Percentiles rank a stretch among this genome's conserved stretches.
These are phyloP conservation scores for Colletotrichum shisoi DNA, from an alignment of 2,329 filamentous ascomycete species.

Conservation along the genomic window DNA sequence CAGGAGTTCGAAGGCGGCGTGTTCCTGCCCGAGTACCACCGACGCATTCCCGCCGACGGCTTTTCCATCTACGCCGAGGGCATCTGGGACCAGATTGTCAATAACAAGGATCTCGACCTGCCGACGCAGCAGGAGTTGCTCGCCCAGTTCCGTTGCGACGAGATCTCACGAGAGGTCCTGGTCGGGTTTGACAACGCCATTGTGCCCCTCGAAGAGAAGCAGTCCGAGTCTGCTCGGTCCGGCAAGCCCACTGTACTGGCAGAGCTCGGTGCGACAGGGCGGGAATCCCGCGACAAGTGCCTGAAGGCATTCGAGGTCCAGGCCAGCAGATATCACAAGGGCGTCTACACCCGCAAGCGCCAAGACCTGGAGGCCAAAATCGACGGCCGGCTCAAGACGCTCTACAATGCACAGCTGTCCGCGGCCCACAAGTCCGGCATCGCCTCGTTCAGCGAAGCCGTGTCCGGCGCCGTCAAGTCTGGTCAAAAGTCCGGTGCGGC, in stretches of 20 bases:
- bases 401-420: conserved; percentile 87
- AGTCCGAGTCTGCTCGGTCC: conserved; percentile 75
- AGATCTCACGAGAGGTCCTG: conserved; percentile 90
- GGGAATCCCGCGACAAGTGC: conserved; percentile 72
- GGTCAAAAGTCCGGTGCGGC: conserved; percentile 89
- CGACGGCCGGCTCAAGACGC: conserved; percentile 83
- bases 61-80: conserved; percentile 92
- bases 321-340: conserved; percentile 95
- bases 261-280: conserved; percentile 78
- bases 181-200: conserved; percentile 84
- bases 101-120: conserved; percentile 97
- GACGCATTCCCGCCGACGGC: conserved; percentile 95
- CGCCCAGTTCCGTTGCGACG: conserved; percentile 96
- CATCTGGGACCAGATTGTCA: conserved; percentile 97
- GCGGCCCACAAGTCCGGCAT: conserved; percentile 92
- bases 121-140: conserved; percentile 96
- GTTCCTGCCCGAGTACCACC: conserved; percentile 92
- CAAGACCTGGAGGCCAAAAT: conserved; percentile 86
- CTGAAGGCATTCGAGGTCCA: conserved; percentile 87
- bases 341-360: conserved; percentile 86
- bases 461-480: conserved; percentile 83
- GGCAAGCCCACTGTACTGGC: conserved; percentile 77
- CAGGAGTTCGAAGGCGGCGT: conserved; percentile 80
- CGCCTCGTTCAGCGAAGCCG: conserved; percentile 82
- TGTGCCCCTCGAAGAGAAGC: conserved; percentile 82